phyloP scores from a whole-genome alignment of 192 early-diverging fungal species.

The Coemansia sp. region DNA sequence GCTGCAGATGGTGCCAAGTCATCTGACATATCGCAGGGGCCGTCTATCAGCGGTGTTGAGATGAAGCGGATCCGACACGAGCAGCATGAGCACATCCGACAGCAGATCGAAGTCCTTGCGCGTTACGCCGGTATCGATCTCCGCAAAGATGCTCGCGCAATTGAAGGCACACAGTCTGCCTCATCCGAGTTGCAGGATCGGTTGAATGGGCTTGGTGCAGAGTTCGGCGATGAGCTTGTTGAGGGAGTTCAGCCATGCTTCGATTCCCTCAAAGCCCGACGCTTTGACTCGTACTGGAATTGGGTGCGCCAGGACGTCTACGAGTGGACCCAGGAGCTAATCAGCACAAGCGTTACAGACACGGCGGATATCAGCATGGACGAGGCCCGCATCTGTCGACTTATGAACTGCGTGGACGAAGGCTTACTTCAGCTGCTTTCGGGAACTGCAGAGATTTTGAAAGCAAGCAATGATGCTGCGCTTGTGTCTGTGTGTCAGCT shows the following conservation, averaged over 20 bases:
- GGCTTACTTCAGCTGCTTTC: too few relatives aligned
- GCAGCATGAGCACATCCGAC: slow-evolving; percentile 66
- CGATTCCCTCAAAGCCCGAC: slow-evolving; percentile 76
- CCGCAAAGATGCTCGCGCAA: slow-evolving; percentile 64
- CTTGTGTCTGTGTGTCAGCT: too few relatives aligned
- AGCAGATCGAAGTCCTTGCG: slow-evolving; percentile 81
- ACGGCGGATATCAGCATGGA: too few relatives aligned
- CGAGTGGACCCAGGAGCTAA: slow-evolving; percentile 69
- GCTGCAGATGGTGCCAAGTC: slow-evolving; percentile 56
- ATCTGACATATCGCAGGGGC: slow-evolving; percentile 18
- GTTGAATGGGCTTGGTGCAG: slow-evolving; percentile 72
- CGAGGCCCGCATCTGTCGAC: too few relatives aligned
- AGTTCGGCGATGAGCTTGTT: slow-evolving; percentile 74
- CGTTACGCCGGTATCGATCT: slow-evolving; percentile 77
- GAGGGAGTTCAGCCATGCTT: slow-evolving; percentile 81
- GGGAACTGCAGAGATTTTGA: too few relatives aligned
- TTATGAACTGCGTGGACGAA: too few relatives aligned
- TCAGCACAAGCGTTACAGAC: slow-evolving; percentile 15
- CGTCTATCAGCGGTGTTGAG: slow-evolving; percentile 83
- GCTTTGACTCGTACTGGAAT: slow-evolving; percentile 98
- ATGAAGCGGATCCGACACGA: slow-evolving; percentile 75
- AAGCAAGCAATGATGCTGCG: too few relatives aligned
- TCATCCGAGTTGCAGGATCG: slow-evolving; percentile 64
- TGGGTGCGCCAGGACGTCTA: slow-evolving; percentile 63
- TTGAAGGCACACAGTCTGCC: slow-evolving; percentile 60